phyloP scores from a whole-genome alignment of 108 stramenopile species.

The Nitzschia inconspicua region DNA sequence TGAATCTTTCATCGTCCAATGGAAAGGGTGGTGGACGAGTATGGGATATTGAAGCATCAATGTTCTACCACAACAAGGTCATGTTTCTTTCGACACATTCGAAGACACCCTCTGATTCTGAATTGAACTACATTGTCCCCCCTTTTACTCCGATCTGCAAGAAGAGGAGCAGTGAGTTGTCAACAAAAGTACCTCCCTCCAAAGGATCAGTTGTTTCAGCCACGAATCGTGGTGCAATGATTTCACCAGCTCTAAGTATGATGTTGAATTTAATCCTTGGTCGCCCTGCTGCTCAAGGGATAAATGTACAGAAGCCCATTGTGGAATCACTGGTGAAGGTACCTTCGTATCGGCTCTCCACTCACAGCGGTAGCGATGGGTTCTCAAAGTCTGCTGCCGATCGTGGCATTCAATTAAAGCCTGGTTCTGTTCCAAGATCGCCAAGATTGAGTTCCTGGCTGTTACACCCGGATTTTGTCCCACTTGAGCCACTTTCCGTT shows the following conservation, averaged over 20 bases:
- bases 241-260: background rate
- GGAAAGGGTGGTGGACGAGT: slow-evolving; percentile 62
- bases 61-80: slow-evolving; percentile 14
- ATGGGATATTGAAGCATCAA: slow-evolving; percentile 54
- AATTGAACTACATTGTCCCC: slow-evolving; percentile 63
- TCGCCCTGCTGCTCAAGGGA: slow-evolving; percentile 27
- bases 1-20: slow-evolving; percentile 42
- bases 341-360: slow-evolving; percentile 38
- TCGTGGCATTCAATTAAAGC: slow-evolving; percentile 3
- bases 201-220: slow-evolving; percentile 27
- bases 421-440: slow-evolving; percentile 35
- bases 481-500: slow-evolving; percentile 54
- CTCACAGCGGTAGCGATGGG: slow-evolving; percentile 40
- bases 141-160: slow-evolving; percentile 25
- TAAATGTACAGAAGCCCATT: slow-evolving; percentile 16
- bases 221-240: slow-evolving; percentile 24
- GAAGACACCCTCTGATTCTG: slow-evolving; percentile 71
- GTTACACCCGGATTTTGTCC: slow-evolving; percentile 54
- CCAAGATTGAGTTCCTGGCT: slow-evolving; percentile 69
- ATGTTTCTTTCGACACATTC: slow-evolving; percentile 62
- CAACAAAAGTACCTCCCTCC: slow-evolving; percentile 10
- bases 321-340: background rate
- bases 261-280: slow-evolving; percentile 31
- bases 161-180: background rate
- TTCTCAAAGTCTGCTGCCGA: slow-evolving; percentile 68